These are phyloP conservation scores for Phragmites australis DNA, from an alignment of 176 grass and related monocot genomes.

Conservation along the genomic window DNA sequence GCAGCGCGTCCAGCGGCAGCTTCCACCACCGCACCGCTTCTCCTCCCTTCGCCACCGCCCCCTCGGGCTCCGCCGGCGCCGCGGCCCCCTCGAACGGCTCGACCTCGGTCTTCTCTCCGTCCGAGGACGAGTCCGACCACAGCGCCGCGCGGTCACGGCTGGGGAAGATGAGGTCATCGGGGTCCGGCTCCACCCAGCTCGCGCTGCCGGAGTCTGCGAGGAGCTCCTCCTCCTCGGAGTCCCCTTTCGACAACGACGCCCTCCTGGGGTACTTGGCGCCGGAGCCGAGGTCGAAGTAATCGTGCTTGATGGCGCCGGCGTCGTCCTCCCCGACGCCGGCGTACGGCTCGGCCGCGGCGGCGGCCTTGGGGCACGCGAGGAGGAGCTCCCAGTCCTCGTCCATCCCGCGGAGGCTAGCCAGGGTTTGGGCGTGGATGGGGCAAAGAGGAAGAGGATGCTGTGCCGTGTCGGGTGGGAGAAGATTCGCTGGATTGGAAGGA, in stretches of 20 bases:
- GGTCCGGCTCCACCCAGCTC: constrained; percentile 80
- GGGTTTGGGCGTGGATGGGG: background rate
- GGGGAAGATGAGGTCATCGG: constrained; percentile 58
- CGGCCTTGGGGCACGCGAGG: constrained; percentile 38
- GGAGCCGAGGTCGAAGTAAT: constrained; percentile 80
- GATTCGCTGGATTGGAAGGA: constrained; percentile 38
- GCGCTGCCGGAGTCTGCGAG: constrained; percentile 46
- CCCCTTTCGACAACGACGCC: constrained; percentile 18
- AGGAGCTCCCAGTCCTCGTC: constrained; percentile 83
- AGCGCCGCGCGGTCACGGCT: constrained; percentile 46
- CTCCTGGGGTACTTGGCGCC: constrained; percentile 49
- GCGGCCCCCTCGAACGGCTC: constrained; percentile 16
- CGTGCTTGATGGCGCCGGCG: constrained; percentile 73
- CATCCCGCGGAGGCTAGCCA: constrained; percentile 36
- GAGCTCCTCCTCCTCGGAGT: constrained; percentile 23
- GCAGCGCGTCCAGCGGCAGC: constrained; percentile 64
- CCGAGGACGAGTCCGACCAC: constrained; percentile 67
- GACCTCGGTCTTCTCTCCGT: constrained; percentile 51
- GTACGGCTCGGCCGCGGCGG: background rate
- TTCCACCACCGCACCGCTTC: constrained; percentile 70
- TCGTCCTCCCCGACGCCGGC: constrained; percentile 35
- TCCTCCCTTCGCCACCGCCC: constrained; percentile 34
- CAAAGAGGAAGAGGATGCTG: constrained; percentile 7
- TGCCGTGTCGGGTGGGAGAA: constrained; percentile 39
- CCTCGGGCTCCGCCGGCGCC: constrained; percentile 3